Conservation (phyloP, 139 green algal species). For the Pseudopediastrum boryanum region DNA sequence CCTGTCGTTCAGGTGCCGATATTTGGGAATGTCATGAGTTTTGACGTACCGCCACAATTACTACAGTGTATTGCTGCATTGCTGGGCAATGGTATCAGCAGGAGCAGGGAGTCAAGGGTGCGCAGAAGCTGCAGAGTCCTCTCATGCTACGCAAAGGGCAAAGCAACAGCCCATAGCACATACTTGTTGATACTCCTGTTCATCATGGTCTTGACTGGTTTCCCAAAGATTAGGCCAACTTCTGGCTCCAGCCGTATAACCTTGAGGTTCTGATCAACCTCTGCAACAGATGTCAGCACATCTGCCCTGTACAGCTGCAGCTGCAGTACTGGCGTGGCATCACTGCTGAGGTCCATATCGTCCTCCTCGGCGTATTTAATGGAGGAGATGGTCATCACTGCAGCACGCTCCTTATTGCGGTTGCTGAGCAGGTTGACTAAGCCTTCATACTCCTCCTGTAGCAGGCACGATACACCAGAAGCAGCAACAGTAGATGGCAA, state of each 20-base stretch:
- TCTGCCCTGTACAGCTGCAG: slow-evolving; percentile 28
- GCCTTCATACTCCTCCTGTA: too few relatives aligned
- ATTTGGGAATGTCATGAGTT: too few relatives aligned
- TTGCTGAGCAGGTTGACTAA: too few relatives aligned
- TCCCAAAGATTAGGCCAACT: slow-evolving; percentile 22
- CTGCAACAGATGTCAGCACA: background rate
- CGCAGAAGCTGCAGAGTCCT: too few relatives aligned
- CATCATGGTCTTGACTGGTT: background rate
- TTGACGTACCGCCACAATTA: too few relatives aligned
- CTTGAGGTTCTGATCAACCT: slow-evolving; percentile 14
- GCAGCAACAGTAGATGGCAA: too few relatives aligned
- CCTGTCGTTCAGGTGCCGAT: too few relatives aligned
- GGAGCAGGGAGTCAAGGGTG: too few relatives aligned
- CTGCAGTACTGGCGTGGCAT: background rate
- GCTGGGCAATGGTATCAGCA: too few relatives aligned
- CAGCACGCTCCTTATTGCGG: slow-evolving; percentile 15
- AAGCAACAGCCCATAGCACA: background rate
- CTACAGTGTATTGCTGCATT: too few relatives aligned
- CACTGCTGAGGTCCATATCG: background rate
- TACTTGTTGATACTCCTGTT: slow-evolving; percentile 24
- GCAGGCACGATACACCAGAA: too few relatives aligned
- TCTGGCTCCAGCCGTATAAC: background rate
- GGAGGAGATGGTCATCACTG: slow-evolving; percentile 12
- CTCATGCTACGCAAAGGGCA: too few relatives aligned
- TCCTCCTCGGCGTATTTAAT: background rate